A percentile compares a stretch with the other conserved stretches of the same genome.
Conservation (phyloP, 805 yeast genomes). For the Monosporozyma servazzii region DNA sequence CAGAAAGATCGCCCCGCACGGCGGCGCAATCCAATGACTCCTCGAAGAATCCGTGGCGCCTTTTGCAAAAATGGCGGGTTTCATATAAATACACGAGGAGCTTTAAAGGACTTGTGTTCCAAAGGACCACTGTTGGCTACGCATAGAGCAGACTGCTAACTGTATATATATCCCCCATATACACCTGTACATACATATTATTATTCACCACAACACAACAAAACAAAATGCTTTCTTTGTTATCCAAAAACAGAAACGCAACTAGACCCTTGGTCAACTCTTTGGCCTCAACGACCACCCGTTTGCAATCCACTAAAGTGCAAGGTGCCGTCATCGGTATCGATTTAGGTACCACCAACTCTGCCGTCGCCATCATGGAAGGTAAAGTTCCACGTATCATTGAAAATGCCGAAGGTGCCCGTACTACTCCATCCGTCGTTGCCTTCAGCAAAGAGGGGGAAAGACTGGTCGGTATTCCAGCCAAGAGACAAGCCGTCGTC, state of each 20-base stretch:
- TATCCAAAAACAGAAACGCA: constrained; percentile 16
- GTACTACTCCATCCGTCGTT: constrained; percentile 90
- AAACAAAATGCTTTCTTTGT: constrained; percentile 10
- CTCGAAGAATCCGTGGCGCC: too few relatives aligned
- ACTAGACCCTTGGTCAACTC: constrained; percentile 10
- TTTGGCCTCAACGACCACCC: constrained; percentile 17
- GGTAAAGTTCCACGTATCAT: constrained; percentile 60
- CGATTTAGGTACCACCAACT: constrained; percentile 81
- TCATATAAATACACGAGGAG: too few relatives aligned
- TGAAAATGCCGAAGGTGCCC: constrained; percentile 74
- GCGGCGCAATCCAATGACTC: not conserved
- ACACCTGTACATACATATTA: not conserved
- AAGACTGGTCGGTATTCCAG: constrained; percentile 87
- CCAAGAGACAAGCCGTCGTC: constrained; percentile 92
- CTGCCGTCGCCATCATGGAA: constrained; percentile 77
- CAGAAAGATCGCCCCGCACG: not conserved
- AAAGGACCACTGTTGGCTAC: too few relatives aligned
- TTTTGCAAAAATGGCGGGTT: too few relatives aligned
- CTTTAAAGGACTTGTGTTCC: too few relatives aligned
- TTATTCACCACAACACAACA: not conserved
- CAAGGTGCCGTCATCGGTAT: constrained; percentile 58
- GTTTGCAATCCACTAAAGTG: constrained; percentile 31
- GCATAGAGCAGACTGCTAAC: not conserved
- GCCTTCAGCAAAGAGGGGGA: constrained; percentile 90
- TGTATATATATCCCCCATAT: not conserved